A percentile compares a stretch with the other conserved stretches of the same genome.
Conservation (phyloP, 352 stramenopile genomes). For the Phytopythium chamaehyphon region DNA sequence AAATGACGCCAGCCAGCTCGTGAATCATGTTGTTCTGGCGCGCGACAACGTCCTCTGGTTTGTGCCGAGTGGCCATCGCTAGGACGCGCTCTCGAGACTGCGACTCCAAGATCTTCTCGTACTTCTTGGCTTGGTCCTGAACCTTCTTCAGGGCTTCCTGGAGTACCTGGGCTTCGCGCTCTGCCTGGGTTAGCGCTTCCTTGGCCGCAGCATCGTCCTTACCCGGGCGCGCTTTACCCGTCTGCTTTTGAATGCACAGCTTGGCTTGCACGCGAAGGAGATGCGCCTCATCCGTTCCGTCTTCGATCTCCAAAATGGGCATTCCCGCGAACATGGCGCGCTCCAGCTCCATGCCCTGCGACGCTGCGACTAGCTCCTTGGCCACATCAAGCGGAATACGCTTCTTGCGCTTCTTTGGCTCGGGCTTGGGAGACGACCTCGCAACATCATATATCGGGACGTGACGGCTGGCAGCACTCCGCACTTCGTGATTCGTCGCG, state of each 20-base stretch:
- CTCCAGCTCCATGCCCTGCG: slow-evolving; percentile 64
- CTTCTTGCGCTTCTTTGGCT: slow-evolving; percentile 68
- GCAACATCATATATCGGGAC: slow-evolving; percentile 52
- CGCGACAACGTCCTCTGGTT: slow-evolving; percentile 68
- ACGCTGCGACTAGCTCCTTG: slow-evolving; percentile 74
- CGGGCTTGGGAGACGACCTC: slow-evolving; percentile 10
- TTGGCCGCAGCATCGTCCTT: slow-evolving; percentile 28
- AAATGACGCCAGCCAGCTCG: slow-evolving; percentile 66
- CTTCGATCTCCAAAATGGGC: slow-evolving; percentile 65
- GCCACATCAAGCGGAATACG: slow-evolving; percentile 79
- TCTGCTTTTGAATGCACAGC: slow-evolving; percentile 64
- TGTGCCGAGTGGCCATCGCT: slow-evolving; percentile 64
- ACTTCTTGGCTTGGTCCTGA: slow-evolving; percentile 81
- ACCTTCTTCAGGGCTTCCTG: slow-evolving; percentile 82
- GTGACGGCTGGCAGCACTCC: slow-evolving; percentile 30
- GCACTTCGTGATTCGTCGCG: slow-evolving; percentile 38
- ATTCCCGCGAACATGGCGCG: slow-evolving; percentile 69
- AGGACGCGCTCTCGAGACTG: slow-evolving; percentile 71
- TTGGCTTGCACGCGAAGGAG: slow-evolving; percentile 80
- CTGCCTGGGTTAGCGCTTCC: slow-evolving; percentile 59
- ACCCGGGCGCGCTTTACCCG: slow-evolving; percentile 22
- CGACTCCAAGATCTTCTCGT: slow-evolving; percentile 73
- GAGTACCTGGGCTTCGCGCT: slow-evolving; percentile 69
- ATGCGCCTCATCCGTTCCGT: slow-evolving; percentile 75
- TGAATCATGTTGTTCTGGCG: slow-evolving; percentile 83